A percentile compares a stretch with the other conserved stretches of the same genome.
Evolutionary conservation across 441 rosid species (phyloP).

Genomic region (Brassica hybrid): DNA sequence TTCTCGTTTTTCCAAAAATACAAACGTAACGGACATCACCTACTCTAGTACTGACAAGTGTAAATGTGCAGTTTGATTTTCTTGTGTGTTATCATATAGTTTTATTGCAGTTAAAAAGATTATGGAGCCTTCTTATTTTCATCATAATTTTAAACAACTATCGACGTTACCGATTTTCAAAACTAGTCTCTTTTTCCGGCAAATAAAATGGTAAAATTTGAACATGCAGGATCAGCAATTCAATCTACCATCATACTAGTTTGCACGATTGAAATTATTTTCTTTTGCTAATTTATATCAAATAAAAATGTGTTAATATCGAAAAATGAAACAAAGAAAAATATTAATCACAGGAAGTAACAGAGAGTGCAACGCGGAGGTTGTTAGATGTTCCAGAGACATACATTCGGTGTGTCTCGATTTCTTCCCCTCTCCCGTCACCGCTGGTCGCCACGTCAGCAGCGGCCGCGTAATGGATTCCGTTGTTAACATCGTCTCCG

Average conservation of each 20-base stretch:
- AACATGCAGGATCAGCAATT: not conserved
- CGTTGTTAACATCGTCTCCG: conserved; percentile 56
- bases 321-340: conserved; percentile 3
- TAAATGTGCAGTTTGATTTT: not conserved
- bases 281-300: conserved; percentile 16
- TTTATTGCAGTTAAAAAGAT: not conserved
- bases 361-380: conserved; percentile 93
- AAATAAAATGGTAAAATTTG: not conserved
- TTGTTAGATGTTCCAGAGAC: conserved; percentile 91
- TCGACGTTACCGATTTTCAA: not conserved
- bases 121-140: not conserved
- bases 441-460: conserved; percentile 42
- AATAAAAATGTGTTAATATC: conserved; percentile 12
- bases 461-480: conserved; percentile 61
- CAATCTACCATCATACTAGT: not conserved
- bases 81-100: not conserved
- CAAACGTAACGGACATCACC: not conserved
- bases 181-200: not conserved
- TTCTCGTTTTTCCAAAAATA: not conserved
- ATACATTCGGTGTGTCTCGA: conserved; percentile 93
- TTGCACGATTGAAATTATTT: conserved; percentile 4
- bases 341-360: conserved; percentile 78
- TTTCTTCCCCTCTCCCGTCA: conserved; percentile 51
- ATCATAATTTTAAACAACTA: not conserved
- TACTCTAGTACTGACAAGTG: not conserved